Evolutionary conservation across 495 filamentous ascomycete species (phyloP).

Genomic region (Niebla homalea): DNA sequence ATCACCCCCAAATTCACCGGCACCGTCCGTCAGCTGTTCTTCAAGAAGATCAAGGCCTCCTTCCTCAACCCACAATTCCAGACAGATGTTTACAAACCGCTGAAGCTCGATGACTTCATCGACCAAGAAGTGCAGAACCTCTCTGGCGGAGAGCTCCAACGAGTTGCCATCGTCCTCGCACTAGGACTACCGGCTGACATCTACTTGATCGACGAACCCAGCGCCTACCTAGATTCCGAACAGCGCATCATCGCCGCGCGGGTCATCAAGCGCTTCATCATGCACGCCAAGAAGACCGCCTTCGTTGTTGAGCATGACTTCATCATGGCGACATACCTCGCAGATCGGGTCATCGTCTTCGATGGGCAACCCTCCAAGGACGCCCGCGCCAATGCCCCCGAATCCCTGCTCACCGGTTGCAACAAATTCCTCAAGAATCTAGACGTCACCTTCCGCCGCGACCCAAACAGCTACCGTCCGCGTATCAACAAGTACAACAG

Average conservation of each 20-base stretch:
- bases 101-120: conserved; percentile 96
- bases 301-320: conserved; percentile 99
- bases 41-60: conserved; percentile 93
- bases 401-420: conserved; percentile 88
- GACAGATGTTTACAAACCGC: conserved; percentile 97
- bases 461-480: conserved; percentile 88
- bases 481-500: conserved; percentile 96
- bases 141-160: conserved; percentile 96
- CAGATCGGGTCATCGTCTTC: conserved; percentile 96
- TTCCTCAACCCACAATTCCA: conserved; percentile 97
- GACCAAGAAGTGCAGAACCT: conserved; percentile 98
- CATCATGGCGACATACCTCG: conserved; percentile 97
- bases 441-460: conserved; percentile 95
- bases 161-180: conserved; percentile 92
- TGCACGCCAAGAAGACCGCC: conserved; percentile 98
- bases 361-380: conserved; percentile 84
- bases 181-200: conserved; percentile 95
- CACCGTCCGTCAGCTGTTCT: conserved; percentile 86
- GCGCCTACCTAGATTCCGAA: conserved; percentile 92
- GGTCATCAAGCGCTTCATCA: conserved; percentile 99
- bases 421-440: conserved; percentile 92
- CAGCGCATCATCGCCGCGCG: conserved; percentile 94
- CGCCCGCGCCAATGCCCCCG: conserved; percentile 74
- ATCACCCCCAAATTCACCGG: conserved; percentile 96
- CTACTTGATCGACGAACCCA: conserved; percentile 94